Evolutionary conservation across 2,329 filamentous ascomycete species (phyloP).

Genomic region (Intubia oerlemansii): DNA sequence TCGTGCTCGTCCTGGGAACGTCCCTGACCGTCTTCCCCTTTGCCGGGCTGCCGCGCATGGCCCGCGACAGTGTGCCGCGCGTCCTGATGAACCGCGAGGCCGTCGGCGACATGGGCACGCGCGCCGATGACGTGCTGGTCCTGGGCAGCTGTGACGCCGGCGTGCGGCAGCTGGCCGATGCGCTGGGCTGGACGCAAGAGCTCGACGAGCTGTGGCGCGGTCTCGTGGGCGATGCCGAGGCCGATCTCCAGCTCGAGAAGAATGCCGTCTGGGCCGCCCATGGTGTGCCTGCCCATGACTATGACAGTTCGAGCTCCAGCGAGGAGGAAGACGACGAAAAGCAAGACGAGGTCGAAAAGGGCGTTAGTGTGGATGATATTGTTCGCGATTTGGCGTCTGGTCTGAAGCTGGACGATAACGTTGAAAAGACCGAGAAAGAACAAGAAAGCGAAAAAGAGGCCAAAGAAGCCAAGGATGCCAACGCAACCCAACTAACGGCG

Average conservation of each 20-base stretch:
- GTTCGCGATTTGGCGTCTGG: conserved; percentile 5
- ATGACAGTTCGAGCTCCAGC: conserved; percentile 9
- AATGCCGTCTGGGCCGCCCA: conserved; percentile 22
- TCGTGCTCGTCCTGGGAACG: conserved; percentile 16
- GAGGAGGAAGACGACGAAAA: conserved; percentile 1
- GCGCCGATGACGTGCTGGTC: conserved; percentile 66
- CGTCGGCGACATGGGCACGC: conserved; percentile 57
- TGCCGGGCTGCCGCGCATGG: conserved; percentile 51
- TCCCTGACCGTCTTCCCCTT: conserved; percentile 43
- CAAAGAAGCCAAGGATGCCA: no score
- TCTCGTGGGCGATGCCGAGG: conserved; percentile 40
- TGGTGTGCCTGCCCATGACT: conserved; percentile 9
- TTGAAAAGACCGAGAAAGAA: no score
- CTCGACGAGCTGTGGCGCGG: conserved; percentile 55
- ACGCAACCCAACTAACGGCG: no score
- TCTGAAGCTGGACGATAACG: conserved; percentile 3
- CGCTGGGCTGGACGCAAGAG: conserved; percentile 70
- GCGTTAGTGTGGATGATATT: conserved; percentile 6
- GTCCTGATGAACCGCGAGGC: conserved; percentile 72
- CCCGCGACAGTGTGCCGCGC: conserved; percentile 41
- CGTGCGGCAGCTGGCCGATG: conserved; percentile 55
- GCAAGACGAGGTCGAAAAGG: neutral
- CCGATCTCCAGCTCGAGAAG: conserved; percentile 23
- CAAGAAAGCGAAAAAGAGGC: no score
- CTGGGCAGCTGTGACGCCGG: conserved; percentile 70